These are phyloP conservation scores for Ogataea wickerhamii DNA, from an alignment of 805 yeast species.

Conservation along the genomic window DNA sequence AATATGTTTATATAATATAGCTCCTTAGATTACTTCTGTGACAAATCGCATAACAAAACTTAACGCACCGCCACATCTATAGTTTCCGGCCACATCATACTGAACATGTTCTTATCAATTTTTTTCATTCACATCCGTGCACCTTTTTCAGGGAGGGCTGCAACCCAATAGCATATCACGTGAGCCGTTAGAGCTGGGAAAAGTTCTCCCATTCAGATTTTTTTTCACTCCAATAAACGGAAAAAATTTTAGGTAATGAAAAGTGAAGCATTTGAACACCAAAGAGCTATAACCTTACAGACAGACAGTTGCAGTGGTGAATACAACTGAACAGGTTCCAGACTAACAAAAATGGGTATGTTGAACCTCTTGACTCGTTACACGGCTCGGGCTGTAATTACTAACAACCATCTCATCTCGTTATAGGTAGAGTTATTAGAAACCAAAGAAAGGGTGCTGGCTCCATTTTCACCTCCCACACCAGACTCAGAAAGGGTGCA, in stretches of 20 bases:
- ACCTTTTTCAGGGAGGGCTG: neutral
- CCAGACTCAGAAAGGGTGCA: slow-evolving; percentile 99
- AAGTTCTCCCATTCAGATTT: neutral
- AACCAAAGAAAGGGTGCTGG: slow-evolving; percentile 99
- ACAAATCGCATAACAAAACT: too few species aligned
- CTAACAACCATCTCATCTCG: too few species aligned
- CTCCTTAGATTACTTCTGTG: too few species aligned
- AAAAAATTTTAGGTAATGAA: neutral
- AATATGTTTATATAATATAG: too few species aligned
- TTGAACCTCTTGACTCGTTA: too few species aligned
- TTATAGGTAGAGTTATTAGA: slow-evolving; percentile 98
- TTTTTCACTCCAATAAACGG: neutral
- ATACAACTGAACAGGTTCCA: neutral
- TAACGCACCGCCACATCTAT: too few species aligned
- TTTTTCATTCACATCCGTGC: too few species aligned
- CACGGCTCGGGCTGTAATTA: too few species aligned
- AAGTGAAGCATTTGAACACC: neutral
- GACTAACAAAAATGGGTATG: neutral
- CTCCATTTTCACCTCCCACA: slow-evolving; percentile 99
- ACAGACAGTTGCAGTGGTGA: neutral
- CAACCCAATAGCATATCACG: neutral
- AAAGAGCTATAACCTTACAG: neutral
- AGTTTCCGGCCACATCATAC: too few species aligned
- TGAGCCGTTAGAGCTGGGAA: neutral
- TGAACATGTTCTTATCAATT: too few species aligned